These are phyloP conservation scores for Rhodotorula kratochvilovae DNA, from an alignment of 768 basidiomycete species.

Conservation along the genomic window DNA sequence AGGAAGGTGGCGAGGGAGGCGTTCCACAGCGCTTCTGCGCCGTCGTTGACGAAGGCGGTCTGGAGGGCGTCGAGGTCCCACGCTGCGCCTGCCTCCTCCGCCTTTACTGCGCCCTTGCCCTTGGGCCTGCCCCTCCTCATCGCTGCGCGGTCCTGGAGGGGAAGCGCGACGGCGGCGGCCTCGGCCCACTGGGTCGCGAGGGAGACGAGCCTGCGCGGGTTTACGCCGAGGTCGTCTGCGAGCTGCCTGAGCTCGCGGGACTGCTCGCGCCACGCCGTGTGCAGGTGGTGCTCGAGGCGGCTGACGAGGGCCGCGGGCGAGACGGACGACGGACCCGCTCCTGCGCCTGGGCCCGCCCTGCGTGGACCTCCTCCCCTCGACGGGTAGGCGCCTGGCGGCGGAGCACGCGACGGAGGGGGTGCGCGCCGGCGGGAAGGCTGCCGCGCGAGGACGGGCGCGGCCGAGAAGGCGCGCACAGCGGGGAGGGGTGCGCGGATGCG, in stretches of 20 bases:
- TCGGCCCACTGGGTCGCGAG: background rate
- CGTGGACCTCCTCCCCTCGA: too few species aligned
- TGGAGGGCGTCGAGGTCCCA: constrained; percentile 15
- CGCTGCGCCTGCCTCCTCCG: background rate
- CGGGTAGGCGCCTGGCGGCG: too few species aligned
- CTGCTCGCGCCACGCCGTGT: background rate
- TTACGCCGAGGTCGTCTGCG: constrained; percentile 24
- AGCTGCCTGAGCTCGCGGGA: background rate
- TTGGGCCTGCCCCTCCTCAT: background rate
- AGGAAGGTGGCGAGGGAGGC: constrained; percentile 24
- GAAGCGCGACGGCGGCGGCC: background rate
- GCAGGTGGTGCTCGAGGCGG: constrained; percentile 27
- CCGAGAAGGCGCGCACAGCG: too few species aligned
- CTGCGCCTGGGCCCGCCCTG: too few species aligned
- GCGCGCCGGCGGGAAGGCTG: too few species aligned
- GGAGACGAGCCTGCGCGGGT: background rate
- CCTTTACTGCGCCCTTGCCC: background rate
- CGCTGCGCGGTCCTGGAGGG: background rate
- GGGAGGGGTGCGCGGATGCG: too few species aligned
- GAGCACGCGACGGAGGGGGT: too few species aligned
- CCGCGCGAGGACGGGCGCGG: too few species aligned
- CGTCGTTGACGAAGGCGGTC: constrained; percentile 12
- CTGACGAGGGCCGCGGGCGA: background rate
- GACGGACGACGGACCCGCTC: constrained; percentile 5
- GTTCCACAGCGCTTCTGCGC: constrained; percentile 14